These are phyloP conservation scores for Fusarium odoratissimum DNA, from an alignment of 2,329 filamentous ascomycete genomes.

Conservation along the genomic window DNA sequence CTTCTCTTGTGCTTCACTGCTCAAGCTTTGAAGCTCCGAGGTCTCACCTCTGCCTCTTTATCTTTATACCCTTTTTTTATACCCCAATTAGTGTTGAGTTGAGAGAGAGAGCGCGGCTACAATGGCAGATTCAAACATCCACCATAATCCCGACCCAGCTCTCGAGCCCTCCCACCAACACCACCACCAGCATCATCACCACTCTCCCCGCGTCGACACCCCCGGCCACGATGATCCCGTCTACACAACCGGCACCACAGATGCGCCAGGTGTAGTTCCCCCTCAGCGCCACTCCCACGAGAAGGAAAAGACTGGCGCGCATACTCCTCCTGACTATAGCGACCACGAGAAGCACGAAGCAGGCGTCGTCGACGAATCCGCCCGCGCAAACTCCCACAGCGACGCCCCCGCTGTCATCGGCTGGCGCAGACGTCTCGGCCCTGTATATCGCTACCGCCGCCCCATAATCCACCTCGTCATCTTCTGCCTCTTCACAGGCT, in stretches of 20 bases:
- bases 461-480: constrained; percentile 60
- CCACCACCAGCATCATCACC: constrained; percentile 57
- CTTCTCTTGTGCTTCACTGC: constrained; percentile 26
- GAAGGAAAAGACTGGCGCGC: constrained; percentile 36
- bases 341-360: constrained; percentile 54
- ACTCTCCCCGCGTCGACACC: constrained; percentile 51
- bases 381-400: constrained; percentile 38
- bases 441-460: constrained; percentile 59
- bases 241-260: constrained; percentile 58
- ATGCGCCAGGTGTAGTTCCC: constrained; percentile 51
- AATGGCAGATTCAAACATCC: constrained; percentile 34
- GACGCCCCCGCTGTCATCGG: constrained; percentile 1
- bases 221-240: constrained; percentile 55
- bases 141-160: constrained; percentile 41
- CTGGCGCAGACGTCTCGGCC: constrained; percentile 42
- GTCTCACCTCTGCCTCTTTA: not conserved
- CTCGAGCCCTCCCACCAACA: constrained; percentile 56
- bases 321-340: constrained; percentile 53
- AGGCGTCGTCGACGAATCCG: constrained; percentile 47
- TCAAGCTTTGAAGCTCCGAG: constrained; percentile 29
- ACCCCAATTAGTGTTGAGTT: not conserved
- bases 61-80: not conserved
- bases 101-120: not conserved
- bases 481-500: constrained; percentile 62
- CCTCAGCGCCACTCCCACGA: constrained; percentile 38